Evolutionary conservation across 768 basidiomycete species (phyloP).

Genomic region (Termitomyces sp.): DNA sequence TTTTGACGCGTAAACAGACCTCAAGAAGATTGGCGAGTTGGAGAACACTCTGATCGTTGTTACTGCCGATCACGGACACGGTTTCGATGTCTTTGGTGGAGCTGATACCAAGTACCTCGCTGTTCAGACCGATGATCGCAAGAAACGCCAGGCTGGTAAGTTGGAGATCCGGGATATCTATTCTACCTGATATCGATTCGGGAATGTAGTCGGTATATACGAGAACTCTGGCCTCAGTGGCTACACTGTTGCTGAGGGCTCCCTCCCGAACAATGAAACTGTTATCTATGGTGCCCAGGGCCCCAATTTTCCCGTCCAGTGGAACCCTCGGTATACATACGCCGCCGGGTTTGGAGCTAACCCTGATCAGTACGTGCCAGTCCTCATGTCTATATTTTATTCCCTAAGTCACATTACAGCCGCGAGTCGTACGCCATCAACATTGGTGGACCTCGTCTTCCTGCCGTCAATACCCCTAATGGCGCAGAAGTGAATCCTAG

Average conservation of each 20-base stretch:
- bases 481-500: conserved; percentile 30
- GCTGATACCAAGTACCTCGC: conserved; percentile 23
- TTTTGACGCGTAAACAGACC: conserved; percentile 22
- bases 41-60: conserved; percentile 40
- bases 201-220: conserved; percentile 34
- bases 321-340: conserved; percentile 39
- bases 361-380: conserved; percentile 36
- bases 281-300: conserved; percentile 35
- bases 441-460: conserved; percentile 31
- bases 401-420: conserved; percentile 13
- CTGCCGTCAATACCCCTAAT: conserved; percentile 23
- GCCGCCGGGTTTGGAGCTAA: conserved; percentile 40
- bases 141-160: conserved; percentile 20
- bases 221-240: conserved; percentile 35
- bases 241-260: conserved; percentile 34
- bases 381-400: background rate
- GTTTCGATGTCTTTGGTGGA: conserved; percentile 37
- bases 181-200: background rate
- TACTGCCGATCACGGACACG: conserved; percentile 45
- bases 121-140: conserved; percentile 16
- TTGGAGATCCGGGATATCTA: too few species aligned
- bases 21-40: conserved; percentile 38
- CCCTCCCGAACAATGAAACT: conserved; percentile 34
- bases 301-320: conserved; percentile 41
- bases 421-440: conserved; percentile 34